Percentiles rank a stretch among this genome's conserved stretches.
phyloP scores from a whole-genome alignment of 1,139 yeast genomes.

The Geotrichum europaeum region DNA sequence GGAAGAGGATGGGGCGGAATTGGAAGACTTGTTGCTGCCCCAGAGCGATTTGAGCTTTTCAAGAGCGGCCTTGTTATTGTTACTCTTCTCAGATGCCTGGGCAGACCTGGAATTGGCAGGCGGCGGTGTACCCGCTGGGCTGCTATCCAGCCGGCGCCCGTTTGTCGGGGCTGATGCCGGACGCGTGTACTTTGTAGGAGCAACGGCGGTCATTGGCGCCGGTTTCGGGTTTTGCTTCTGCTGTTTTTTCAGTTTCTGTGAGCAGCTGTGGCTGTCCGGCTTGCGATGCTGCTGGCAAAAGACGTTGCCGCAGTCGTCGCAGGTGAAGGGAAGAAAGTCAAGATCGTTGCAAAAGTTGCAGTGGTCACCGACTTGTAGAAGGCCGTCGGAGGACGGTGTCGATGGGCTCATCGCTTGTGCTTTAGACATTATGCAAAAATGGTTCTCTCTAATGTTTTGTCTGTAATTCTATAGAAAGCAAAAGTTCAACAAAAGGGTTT shows the following conservation, averaged over 20 bases:
- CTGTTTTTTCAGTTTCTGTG: conserved; percentile 3
- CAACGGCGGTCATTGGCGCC: not conserved
- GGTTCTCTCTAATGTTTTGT: not conserved
- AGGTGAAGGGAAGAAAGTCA: conserved; percentile 54
- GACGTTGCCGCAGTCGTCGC: conserved; percentile 45
- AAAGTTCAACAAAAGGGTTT: not conserved
- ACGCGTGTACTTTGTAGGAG: not conserved
- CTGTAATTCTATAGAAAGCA: not conserved
- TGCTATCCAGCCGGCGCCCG: conserved; percentile 1
- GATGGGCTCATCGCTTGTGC: not conserved
- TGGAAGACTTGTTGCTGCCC: conserved; percentile 6
- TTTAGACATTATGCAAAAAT: not conserved
- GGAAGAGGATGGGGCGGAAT: not conserved
- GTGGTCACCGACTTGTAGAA: conserved; percentile 51
- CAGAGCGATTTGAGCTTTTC: conserved; percentile 15
- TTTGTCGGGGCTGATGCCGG: not conserved
- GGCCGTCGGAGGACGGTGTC: conserved; percentile 30
- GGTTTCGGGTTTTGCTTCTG: conserved; percentile 5
- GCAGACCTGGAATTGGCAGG: not conserved
- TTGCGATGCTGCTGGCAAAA: conserved; percentile 49
- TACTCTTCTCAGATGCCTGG: not conserved
- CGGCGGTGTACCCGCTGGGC: not conserved
- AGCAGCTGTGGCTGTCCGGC: conserved; percentile 44
- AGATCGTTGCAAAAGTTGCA: conserved; percentile 46
- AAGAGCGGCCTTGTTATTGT: conserved; percentile 13